Conservation (phyloP, 257 asterid genomes). For the Buddleja alternifolia region DNA sequence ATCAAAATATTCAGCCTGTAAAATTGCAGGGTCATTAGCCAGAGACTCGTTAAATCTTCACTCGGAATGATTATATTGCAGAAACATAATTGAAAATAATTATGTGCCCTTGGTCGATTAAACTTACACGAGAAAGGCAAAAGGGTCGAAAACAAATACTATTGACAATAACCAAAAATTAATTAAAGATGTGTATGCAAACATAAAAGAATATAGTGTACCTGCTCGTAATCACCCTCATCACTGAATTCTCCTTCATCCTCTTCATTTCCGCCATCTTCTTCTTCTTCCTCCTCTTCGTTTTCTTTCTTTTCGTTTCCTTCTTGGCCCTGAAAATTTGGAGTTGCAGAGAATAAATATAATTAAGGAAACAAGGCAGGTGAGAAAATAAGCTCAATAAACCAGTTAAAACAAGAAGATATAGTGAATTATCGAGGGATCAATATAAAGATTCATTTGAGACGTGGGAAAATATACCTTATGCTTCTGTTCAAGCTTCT, state of each 20-base stretch:
- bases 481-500: constrained; percentile 51
- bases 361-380: not conserved
- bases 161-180: not conserved
- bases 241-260: constrained; percentile 62
- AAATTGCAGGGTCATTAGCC: constrained; percentile 14
- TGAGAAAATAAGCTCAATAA: not conserved
- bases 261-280: constrained; percentile 42
- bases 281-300: constrained; percentile 61
- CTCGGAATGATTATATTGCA: not conserved
- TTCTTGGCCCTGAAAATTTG: constrained; percentile 46
- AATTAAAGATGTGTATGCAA: not conserved
- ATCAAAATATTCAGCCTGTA: constrained; percentile 60
- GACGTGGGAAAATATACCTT: constrained; percentile 34
- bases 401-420: not conserved
- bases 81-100: not conserved
- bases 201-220: constrained; percentile 18
- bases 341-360: not conserved
- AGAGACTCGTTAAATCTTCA: not conserved
- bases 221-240: constrained; percentile 74
- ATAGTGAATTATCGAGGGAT: not conserved
- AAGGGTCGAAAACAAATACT: not conserved
- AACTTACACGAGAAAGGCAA: not conserved
- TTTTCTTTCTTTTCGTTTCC: constrained; percentile 50
- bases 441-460: not conserved
- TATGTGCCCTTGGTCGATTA: not conserved